Evolutionary conservation across 768 basidiomycete genomes (phyloP).

Genomic region (Rhodotorula sphaerocarpa): DNA sequence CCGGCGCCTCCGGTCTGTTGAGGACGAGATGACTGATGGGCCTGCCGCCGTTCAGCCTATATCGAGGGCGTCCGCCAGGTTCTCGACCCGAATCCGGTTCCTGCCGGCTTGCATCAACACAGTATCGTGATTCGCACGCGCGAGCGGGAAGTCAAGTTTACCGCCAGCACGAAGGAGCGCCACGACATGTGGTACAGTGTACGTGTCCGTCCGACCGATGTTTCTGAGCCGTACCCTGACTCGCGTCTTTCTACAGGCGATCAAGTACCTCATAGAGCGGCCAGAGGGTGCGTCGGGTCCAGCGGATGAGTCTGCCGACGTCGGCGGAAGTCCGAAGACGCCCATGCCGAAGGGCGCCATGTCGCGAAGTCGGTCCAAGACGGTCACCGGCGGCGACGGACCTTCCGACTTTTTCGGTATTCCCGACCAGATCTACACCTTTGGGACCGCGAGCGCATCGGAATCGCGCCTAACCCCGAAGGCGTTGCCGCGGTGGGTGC

Average conservation of each 20-base stretch:
- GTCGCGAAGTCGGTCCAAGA: conserved; percentile 4
- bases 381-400: background rate
- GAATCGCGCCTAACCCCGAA: conserved; percentile 32
- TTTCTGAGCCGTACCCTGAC: background rate
- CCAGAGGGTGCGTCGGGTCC: conserved; percentile 47
- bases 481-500: background rate
- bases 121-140: conserved; percentile 87
- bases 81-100: conserved; percentile 92
- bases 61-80: conserved; percentile 85
- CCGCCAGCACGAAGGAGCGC: conserved; percentile 87
- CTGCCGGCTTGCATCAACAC: conserved; percentile 83
- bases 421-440: conserved; percentile 12
- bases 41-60: conserved; percentile 17
- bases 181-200: conserved; percentile 86
- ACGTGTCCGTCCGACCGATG: conserved; percentile 4
- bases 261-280: conserved; percentile 79
- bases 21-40: conserved; percentile 8
- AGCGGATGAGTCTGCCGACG: background rate
- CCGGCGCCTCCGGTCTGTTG: background rate
- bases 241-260: conserved; percentile 58
- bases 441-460: conserved; percentile 19
- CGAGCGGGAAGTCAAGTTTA: conserved; percentile 95
- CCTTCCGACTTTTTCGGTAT: conserved; percentile 11
- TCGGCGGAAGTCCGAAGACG: conserved; percentile 7
- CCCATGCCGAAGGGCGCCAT: background rate